phyloP scores from a whole-genome alignment of 1,139 yeast species.

The Suhomyces panamericanus region DNA sequence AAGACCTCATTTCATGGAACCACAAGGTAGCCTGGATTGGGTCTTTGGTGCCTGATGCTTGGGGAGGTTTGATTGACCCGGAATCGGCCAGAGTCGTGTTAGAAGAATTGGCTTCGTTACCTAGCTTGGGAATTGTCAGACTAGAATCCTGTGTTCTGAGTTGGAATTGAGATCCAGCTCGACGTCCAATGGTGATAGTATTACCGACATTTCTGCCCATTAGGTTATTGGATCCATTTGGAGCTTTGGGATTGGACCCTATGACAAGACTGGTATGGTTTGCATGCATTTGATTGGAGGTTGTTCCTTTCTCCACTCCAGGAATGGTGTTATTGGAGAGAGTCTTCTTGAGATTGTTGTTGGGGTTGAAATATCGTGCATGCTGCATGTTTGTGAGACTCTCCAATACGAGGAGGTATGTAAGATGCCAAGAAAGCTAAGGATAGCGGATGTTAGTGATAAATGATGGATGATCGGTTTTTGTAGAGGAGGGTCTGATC shows the following conservation, averaged over 20 bases:
- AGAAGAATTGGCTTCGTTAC: background rate
- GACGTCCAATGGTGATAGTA: conserved; percentile 21
- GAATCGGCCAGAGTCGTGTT: background rate
- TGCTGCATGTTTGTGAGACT: conserved; percentile 27
- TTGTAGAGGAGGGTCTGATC: no score
- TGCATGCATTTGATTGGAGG: conserved; percentile 12
- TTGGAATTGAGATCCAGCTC: conserved; percentile 5
- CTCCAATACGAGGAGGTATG: no score
- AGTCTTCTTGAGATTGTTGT: conserved; percentile 1
- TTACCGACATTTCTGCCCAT: conserved; percentile 19
- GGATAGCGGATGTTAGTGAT: no score
- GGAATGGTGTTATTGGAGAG: conserved; percentile 1
- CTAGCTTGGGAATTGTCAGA: conserved; percentile 3
- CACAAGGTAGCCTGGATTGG: conserved; percentile 57
- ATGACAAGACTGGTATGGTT: conserved; percentile 14
- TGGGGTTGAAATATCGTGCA: conserved; percentile 27
- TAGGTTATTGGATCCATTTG: conserved; percentile 9
- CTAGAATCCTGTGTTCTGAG: conserved; percentile 1
- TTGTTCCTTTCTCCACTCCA: background rate
- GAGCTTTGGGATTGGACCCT: conserved; percentile 10
- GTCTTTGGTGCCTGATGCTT: conserved; percentile 14
- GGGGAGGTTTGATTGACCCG: background rate
- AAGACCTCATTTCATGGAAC: conserved; percentile 71
- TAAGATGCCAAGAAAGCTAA: no score
- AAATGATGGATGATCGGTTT: no score